Evolutionary conservation across 2,329 filamentous ascomycete genomes (phyloP), one percentile per base, ranked within the genome.

Genomic region (Neonectria punicea): DNA sequence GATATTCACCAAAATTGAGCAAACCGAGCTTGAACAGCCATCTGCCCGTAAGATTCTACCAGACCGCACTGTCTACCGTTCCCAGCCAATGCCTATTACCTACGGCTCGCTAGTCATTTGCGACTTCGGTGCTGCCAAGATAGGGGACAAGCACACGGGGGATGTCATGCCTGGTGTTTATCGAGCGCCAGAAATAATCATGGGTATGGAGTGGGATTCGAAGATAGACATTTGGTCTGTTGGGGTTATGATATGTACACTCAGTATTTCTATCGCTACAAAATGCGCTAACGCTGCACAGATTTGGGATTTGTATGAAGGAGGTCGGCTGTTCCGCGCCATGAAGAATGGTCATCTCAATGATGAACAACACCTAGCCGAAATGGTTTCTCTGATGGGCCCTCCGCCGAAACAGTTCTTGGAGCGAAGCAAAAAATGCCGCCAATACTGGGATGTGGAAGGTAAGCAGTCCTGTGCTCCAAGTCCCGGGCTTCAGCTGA

Each of bases 71-170:
- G 75, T 78, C 16, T 72, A 81, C 49, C 64, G 76, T 11, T 80
- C 79, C 10, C 71, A 74, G 22, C 74, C 74, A 58, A 74, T 81
- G 70, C 28, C 75, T 3, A 66, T 76, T 30, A 76, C 75, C 14
- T 70, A 67, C 20, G 79, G 78, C 0, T 50, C 67, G 0, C 74
- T 80, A 6, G 69, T 67, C 8, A 68, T 82, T 8, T 74, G 70
- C 47, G 79, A 82, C 63, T 66, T 81, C 1, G 77, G 80, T 13
- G 75, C 79, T 62, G 79, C 80, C n/a, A 73, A 75, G n/a, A 73
- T 77, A 28, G 76, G 76, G 2, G 46, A 51, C 1, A 47, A 69
- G 54, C 72, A 74, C 11, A 49, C 39, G 6, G 64, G 73, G 1
- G 69, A 63, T 4, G 75, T 73, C 6, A 78, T 78, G 74, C 76